phyloP scores from a whole-genome alignment of 2,329 filamentous ascomycete genomes.

The Dactylellina cionopaga region DNA sequence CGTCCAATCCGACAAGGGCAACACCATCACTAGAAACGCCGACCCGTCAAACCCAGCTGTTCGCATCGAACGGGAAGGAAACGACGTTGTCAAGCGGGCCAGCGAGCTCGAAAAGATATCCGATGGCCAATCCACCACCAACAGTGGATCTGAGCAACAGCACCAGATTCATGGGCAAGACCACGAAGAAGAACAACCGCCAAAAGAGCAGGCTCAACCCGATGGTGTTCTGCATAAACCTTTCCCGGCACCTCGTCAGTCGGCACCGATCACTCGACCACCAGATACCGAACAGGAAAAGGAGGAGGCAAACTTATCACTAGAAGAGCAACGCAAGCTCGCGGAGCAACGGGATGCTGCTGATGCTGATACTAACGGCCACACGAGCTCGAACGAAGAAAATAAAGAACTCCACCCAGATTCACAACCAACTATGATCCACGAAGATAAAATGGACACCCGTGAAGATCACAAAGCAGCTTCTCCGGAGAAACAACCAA shows the following conservation, averaged over 20 bases:
- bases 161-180: neutral
- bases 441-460: constrained; percentile 29
- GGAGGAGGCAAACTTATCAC: constrained; percentile 20
- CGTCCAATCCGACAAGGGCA: constrained; percentile 70
- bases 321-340: constrained; percentile 19
- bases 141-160: neutral
- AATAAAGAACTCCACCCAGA: neutral
- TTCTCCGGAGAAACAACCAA: constrained; percentile 18
- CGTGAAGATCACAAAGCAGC: constrained; percentile 18
- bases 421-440: neutral
- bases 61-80: constrained; percentile 68
- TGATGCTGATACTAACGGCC: too few species aligned
- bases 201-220: neutral
- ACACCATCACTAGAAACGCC: constrained; percentile 72
- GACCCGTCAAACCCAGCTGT: constrained; percentile 71
- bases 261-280: constrained; percentile 11
- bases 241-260: constrained; percentile 12
- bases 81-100: constrained; percentile 68
- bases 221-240: constrained; percentile 11
- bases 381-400: neutral
- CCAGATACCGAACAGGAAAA: constrained; percentile 19
- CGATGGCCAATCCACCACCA: neutral
- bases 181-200: neutral
- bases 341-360: neutral
- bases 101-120: constrained; percentile 64